Evolutionary conservation across 768 basidiomycete species (phyloP).

Genomic region (Naganishia onofrii): DNA sequence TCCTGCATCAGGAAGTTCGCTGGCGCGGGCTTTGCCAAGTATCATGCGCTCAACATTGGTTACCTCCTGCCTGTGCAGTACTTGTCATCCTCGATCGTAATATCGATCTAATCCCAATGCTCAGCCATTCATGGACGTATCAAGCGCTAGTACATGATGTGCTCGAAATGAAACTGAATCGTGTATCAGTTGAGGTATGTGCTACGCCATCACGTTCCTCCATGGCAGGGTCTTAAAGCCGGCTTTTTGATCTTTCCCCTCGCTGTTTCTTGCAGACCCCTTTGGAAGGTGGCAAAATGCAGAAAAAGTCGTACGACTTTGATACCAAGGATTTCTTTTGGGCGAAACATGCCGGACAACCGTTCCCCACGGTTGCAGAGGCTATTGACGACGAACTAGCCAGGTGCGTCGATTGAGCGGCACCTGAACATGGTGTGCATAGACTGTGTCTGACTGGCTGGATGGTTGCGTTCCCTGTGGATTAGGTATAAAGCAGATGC

Average conservation of each 20-base stretch:
- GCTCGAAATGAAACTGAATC: conserved; percentile 91
- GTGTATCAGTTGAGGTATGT: conserved; percentile 70
- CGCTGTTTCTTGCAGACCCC: neutral
- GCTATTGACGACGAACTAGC: conserved; percentile 83
- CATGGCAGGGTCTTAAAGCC: neutral
- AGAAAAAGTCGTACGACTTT: conserved; percentile 80
- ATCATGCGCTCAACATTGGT: neutral
- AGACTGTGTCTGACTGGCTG: neutral
- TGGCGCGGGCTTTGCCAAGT: conserved; percentile 27
- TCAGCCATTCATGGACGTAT: conserved; percentile 98
- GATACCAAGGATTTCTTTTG: conserved; percentile 99
- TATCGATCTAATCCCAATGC: conserved; percentile 84
- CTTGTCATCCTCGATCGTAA: conserved; percentile 92
- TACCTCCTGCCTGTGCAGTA: conserved; percentile 58
- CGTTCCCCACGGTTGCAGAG: conserved; percentile 97
- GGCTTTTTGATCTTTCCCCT: neutral
- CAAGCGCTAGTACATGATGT: conserved; percentile 97
- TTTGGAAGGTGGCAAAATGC: conserved; percentile 58
- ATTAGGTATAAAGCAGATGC: conserved; percentile 77
- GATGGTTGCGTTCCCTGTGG: neutral
- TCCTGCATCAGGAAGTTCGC: neutral
- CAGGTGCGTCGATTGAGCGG: conserved; percentile 63
- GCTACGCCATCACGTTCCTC: too few species aligned
- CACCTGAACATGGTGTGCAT: neutral
- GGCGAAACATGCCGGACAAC: conserved; percentile 90